A percentile compares a stretch with the other conserved stretches of the same genome.
These are phyloP conservation scores for Tetrapisispora arboricola DNA, from an alignment of 805 yeast genomes.

Conservation along the genomic window DNA sequence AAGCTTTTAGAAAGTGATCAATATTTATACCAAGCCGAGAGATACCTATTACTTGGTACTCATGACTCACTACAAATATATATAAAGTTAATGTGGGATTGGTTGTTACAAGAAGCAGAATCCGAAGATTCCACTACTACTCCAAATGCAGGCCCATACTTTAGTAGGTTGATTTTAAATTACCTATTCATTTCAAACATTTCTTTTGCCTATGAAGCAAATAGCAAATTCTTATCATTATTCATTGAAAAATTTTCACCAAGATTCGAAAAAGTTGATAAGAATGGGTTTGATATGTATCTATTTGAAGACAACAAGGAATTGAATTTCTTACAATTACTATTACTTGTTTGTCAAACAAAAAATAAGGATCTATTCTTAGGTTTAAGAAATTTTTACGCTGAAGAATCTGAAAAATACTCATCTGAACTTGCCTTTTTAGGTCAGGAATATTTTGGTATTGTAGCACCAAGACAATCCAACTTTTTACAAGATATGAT, in stretches of 20 bases:
- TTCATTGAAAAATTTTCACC: conserved; percentile 20
- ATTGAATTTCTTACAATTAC: conserved; percentile 59
- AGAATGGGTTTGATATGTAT: conserved; percentile 26
- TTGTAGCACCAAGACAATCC: conserved; percentile 40
- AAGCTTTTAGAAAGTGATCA: conserved; percentile 46
- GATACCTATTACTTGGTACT: conserved; percentile 60
- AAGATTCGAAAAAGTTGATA: conserved; percentile 21
- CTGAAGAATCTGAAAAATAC: conserved; percentile 18
- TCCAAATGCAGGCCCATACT: conserved; percentile 26
- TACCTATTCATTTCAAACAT: conserved; percentile 61
- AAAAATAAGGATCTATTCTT: conserved; percentile 43
- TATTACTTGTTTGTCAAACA: conserved; percentile 49
- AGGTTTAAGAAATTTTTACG: conserved; percentile 43
- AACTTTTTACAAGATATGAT: conserved; percentile 65
- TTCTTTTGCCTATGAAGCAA: conserved; percentile 42
- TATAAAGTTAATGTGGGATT: conserved; percentile 34
- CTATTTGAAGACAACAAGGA: conserved; percentile 36
- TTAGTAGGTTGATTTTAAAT: conserved; percentile 59
- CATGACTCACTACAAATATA: conserved; percentile 42
- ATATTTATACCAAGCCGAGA: conserved; percentile 56
- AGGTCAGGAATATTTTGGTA: conserved; percentile 54
- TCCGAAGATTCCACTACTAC: conserved; percentile 19
- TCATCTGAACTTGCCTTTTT: conserved; percentile 40
- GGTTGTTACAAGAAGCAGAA: conserved; percentile 32
- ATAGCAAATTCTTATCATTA: conserved; percentile 29